These are phyloP conservation scores for Cystobasidiaceae sp. DNA, from an alignment of 1,284 basidiomycete genomes.

Conservation along the genomic window DNA sequence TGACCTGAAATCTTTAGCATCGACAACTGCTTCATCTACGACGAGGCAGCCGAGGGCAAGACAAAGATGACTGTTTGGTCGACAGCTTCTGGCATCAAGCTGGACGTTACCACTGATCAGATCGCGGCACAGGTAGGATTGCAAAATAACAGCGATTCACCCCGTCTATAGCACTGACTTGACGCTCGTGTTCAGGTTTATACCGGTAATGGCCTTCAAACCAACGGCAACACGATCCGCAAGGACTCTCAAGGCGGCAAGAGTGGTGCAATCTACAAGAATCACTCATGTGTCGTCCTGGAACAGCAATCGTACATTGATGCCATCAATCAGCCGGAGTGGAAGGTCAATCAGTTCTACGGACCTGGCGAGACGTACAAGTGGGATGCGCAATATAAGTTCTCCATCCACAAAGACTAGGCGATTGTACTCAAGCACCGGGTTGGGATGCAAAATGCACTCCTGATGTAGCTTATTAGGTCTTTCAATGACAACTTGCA, in stretches of 20 bases:
- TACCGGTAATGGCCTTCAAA: conserved; percentile 52
- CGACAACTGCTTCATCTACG: conserved; percentile 43
- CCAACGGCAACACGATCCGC: conserved; percentile 47
- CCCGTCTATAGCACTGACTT: neutral
- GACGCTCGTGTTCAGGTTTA: conserved; percentile 43
- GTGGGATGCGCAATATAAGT: conserved; percentile 16
- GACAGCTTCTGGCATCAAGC: conserved; percentile 53
- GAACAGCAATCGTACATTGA: conserved; percentile 54
- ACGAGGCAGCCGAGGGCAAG: conserved; percentile 34
- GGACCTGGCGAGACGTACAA: conserved; percentile 18
- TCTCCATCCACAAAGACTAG: neutral
- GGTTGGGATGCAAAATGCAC: neutral
- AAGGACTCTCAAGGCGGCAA: conserved; percentile 50
- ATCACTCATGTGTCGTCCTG: conserved; percentile 53
- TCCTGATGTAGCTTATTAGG: too few relatives aligned
- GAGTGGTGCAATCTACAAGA: conserved; percentile 48
- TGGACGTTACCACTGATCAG: conserved; percentile 55
- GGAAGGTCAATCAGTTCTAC: conserved; percentile 52
- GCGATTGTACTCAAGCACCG: neutral
- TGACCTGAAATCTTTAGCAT: conserved; percentile 36
- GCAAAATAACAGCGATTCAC: neutral
- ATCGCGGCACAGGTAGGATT: conserved; percentile 48
- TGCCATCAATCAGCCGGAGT: conserved; percentile 53
- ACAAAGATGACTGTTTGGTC: conserved; percentile 52
- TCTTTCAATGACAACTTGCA: too few relatives aligned